Evolutionary conservation across 1,139 yeast species (phyloP).

Genomic region (Yamadazyma siamensis): DNA sequence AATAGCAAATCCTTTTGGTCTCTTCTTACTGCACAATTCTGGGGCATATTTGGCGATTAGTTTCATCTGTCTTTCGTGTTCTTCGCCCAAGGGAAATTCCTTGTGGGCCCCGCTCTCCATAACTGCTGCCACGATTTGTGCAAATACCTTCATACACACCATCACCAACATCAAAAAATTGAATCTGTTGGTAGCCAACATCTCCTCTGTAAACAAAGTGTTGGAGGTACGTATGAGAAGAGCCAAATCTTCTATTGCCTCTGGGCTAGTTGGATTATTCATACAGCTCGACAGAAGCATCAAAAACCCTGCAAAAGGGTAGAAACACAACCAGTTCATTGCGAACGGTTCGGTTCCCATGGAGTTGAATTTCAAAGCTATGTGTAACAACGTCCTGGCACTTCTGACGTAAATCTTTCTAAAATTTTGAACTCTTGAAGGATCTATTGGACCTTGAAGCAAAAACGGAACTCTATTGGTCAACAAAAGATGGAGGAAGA

Average conservation of each 20-base stretch:
- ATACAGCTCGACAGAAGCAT: slow-evolving; percentile 30
- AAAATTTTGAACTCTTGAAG: slow-evolving; percentile 19
- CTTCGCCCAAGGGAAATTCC: background rate
- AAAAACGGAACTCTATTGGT: slow-evolving; percentile 35
- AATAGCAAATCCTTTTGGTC: slow-evolving; percentile 2
- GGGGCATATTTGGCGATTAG: slow-evolving; percentile 10
- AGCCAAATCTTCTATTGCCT: slow-evolving; percentile 26
- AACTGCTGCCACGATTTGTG: slow-evolving; percentile 19
- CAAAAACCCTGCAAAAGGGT: slow-evolving; percentile 36
- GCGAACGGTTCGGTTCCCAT: slow-evolving; percentile 11
- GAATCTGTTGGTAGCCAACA: background rate
- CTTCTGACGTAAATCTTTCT: slow-evolving; percentile 31
- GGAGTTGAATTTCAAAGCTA: slow-evolving; percentile 17
- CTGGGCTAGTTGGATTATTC: slow-evolving; percentile 29
- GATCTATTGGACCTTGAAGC: slow-evolving; percentile 15
- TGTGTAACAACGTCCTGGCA: slow-evolving; percentile 34
- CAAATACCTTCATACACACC: slow-evolving; percentile 19
- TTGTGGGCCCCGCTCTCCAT: slow-evolving; percentile 8
- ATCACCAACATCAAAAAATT: slow-evolving; percentile 5
- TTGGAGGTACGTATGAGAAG: slow-evolving; percentile 28
- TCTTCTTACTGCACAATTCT: slow-evolving; percentile 8
- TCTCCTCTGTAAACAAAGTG: slow-evolving; percentile 9
- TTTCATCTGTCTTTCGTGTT: slow-evolving; percentile 7
- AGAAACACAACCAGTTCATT: slow-evolving; percentile 30
- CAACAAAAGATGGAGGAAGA: slow-evolving; percentile 32